Base-by-base conservation (phyloP, 176 grass and related monocot species). In the Oryza coarctata region DNA sequence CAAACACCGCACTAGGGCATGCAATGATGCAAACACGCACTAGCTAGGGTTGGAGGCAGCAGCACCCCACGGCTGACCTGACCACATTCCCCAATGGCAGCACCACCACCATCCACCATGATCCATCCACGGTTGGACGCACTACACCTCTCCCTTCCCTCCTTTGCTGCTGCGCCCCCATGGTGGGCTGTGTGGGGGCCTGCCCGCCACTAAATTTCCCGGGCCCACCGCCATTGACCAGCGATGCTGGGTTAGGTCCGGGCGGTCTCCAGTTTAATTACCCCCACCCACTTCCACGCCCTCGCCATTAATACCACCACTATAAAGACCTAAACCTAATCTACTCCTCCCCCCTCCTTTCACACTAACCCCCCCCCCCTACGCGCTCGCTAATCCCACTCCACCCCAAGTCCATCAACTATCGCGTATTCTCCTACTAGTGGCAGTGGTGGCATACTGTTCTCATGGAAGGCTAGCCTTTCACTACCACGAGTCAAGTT, bases 161-260 rank as follows among this genome's bases (percentile, higher is more conserved):
- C 61, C 47, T 12, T 6, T 13, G 38, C 55, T 25, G 12, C 40
- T 12, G 34, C 11, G 85, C 72, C 64, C 55, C 60, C 50, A 68
- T 78, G 50, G 88, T 79, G 84, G 85, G 66, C 69, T 80, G 68
- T 38, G 67, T 67, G 81, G 82, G 82, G 77, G 66, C 80, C 86
- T 83, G 77, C 88, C 71, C 30, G 75, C 80, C 93, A 96, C 90
- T 87, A 93, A 89, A 85, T 78, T 52, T 58, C 25, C 1, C 71
- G 76, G 93, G 70, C 82, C 88, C 90, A 87, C 86, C 62, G 7
- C 73, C 80, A 86, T 91, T 93, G 88, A 93, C 93, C 82, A 80
- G 89, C 62, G 82, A 82, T 57, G 84, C 83, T 49, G 27, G 80
- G 85, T 96, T 96, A 87, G 90, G 93, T 96, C 87, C 86, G 86